Base-by-base conservation (phyloP, 176 grass and related monocot species). In the Melocanna baccifera region DNA sequence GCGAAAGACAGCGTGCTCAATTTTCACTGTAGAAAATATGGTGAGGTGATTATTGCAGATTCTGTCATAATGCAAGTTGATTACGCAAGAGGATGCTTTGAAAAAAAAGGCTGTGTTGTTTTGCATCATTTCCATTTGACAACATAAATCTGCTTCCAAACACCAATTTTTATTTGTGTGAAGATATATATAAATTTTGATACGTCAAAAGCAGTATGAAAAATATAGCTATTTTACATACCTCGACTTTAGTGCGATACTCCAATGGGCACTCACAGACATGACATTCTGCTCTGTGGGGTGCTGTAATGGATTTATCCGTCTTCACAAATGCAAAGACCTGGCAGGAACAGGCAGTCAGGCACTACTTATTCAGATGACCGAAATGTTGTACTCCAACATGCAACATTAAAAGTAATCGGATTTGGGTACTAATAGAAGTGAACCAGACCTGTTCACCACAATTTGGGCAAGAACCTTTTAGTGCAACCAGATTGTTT, bases 251-350 rank as follows among this genome's bases (percentile, higher is more conserved):
- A 11, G 93, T 92, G 43, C 90, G 93, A 45, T 87, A 98, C 83
- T 95, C 96, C 93, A 98, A 81, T 20, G 78, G 45, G 34, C 89
- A 94, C 4, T 93, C 83, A 45, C 96, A 98, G n/a, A 98, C 96
- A 93, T 98, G 96, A 16, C 96, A 98, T 80, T 92, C 85, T 39
- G 96, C 93, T 89, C 66, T 88, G 56, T 98, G 96, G 66, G 91
- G 89, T 40, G 41, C 68, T 78, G 77, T 66, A 23, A 76, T 87
- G 41, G 87, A 92, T 67, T 87, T 95, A 65, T 92, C 91, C 0
- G 89, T 89, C 81, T 85, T 95, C 28, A 98, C 96, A 73, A 98
- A 96, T 71, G 96, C 91, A 88, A 98, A 98, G 14, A 98, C 96
- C 96, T 98, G 53, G 25, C 18, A 86, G 26, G 7, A 75, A 83